Base-by-base conservation (phyloP, 192 early-diverging fungal genomes). In the Umbelopsis vinacea region DNA sequence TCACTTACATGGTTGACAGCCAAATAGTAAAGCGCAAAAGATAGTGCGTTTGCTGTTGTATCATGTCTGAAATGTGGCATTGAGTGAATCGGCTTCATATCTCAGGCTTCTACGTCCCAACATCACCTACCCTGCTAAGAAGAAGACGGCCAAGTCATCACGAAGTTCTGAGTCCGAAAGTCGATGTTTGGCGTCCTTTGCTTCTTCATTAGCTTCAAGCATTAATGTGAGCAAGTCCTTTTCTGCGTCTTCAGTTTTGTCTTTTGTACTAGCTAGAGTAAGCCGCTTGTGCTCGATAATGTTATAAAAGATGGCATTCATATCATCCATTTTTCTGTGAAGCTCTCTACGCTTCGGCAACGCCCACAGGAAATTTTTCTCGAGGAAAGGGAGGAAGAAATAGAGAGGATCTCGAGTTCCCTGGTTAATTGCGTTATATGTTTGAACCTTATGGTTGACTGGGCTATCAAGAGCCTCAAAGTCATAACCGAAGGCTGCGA, bases 401-500 rank as follows among this genome's bases (percentile, higher is more conserved):
- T 52, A 71, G 15, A 46, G 8, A 0, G 68, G 69, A 14, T 67
- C 47, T 29, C 21, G 15, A 14, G 48, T 8, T 2, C 60, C 68
- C 7, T 26, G 4, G 2, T 38, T 66, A 5, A 73, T 46, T 6
- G 23, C 24, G 11, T 70, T 67, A 53, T 73, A 71, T 14, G 63
- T 52, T 22, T 66, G 22, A 9, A 63, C 52, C 33, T 37, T 74
- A 43, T 73, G n/a, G 24, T 29, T 71, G 6, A 71, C 26, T 10
- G 52, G 19, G 37, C 74, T 55, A 3, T 66, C 45, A 4, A 73
- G 40, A 9, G 77, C 53, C 22, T 71, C 17, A n/a, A 78, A 78
- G 14, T 78, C 60, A 38, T 74, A 78, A 21, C 73, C 77, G 52
- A 79, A 79, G 6, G 68, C 77, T 46, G 77, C 69, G 22, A 52